Percentiles rank a stretch among this genome's conserved stretches.
phyloP scores from a whole-genome alignment of 768 basidiomycete genomes.

The Tulasnella sp. region DNA sequence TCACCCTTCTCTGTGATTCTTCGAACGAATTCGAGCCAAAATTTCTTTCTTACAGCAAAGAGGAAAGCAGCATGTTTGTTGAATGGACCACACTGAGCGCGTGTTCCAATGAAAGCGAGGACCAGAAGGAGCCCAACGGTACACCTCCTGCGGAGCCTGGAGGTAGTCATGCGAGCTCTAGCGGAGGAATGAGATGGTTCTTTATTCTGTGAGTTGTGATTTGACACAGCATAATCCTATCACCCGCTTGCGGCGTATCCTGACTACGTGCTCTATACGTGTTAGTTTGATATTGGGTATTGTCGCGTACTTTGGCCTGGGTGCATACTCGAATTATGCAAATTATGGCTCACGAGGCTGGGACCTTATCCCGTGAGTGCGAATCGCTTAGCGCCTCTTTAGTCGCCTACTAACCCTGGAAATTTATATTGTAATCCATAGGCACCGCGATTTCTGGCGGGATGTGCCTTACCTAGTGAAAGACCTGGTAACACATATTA shows the following conservation, averaged over 20 bases:
- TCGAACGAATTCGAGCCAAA: conserved; percentile 27
- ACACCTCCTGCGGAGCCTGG: conserved; percentile 21
- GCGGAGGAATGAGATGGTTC: conserved; percentile 80
- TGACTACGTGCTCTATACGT: too few relatives aligned
- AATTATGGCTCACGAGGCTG: conserved; percentile 74
- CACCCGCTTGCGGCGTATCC: background rate
- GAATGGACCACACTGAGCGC: conserved; percentile 55
- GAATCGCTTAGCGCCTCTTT: conserved; percentile 12
- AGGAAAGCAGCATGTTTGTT: conserved; percentile 41
- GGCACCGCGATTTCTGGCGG: conserved; percentile 83
- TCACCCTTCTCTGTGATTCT: conserved; percentile 48
- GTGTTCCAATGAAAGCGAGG: conserved; percentile 32
- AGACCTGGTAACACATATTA: conserved; percentile 68
- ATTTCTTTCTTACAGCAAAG: conserved; percentile 49
- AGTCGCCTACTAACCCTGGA: too few relatives aligned
- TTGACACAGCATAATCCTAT: background rate
- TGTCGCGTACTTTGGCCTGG: conserved; percentile 58
- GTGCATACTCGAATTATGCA: conserved; percentile 80
- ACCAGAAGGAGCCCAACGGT: conserved; percentile 3
- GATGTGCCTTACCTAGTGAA: conserved; percentile 79
- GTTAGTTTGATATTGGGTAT: conserved; percentile 53
- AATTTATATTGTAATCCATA: conserved; percentile 25
- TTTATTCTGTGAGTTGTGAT: conserved; percentile 58
- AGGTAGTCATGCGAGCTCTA: conserved; percentile 29
- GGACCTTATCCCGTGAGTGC: conserved; percentile 72